Conservation (phyloP, 208 protist species). For the Acanthamoeba royreba region DNA sequence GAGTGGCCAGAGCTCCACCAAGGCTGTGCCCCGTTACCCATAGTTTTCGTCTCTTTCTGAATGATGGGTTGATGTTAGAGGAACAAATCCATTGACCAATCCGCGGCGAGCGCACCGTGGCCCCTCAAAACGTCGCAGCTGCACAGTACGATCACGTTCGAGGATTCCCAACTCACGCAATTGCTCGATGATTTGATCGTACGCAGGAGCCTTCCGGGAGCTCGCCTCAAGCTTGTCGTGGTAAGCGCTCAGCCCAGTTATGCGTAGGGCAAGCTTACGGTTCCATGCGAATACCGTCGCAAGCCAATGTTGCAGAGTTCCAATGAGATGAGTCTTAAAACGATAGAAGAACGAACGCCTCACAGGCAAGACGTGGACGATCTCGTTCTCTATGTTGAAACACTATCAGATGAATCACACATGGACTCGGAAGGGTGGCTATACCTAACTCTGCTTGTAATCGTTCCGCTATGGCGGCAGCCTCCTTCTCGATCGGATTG, state of each 20-base stretch:
- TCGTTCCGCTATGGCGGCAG: background rate
- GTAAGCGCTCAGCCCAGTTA: background rate
- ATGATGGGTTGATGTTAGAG: background rate
- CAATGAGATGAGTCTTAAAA: background rate
- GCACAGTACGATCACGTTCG: background rate
- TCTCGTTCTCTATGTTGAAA: background rate
- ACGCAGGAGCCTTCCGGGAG: background rate
- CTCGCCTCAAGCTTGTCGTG: background rate
- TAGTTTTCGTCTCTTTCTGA: background rate
- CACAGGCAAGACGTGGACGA: background rate
- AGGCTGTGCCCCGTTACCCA: constrained; percentile 10
- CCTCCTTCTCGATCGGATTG: background rate
- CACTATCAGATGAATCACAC: no score
- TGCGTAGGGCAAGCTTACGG: background rate
- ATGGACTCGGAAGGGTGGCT: background rate
- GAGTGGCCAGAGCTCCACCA: background rate
- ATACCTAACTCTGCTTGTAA: background rate
- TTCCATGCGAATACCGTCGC: background rate
- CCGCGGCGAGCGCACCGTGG: no score
- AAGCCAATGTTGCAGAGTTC: background rate
- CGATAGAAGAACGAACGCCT: background rate
- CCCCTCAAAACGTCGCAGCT: no score
- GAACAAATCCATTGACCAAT: no score
- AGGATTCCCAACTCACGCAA: background rate
- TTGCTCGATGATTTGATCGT: background rate